These are phyloP conservation scores for Arthrobotrys iridis DNA, from an alignment of 2,329 filamentous ascomycete species.

Conservation along the genomic window DNA sequence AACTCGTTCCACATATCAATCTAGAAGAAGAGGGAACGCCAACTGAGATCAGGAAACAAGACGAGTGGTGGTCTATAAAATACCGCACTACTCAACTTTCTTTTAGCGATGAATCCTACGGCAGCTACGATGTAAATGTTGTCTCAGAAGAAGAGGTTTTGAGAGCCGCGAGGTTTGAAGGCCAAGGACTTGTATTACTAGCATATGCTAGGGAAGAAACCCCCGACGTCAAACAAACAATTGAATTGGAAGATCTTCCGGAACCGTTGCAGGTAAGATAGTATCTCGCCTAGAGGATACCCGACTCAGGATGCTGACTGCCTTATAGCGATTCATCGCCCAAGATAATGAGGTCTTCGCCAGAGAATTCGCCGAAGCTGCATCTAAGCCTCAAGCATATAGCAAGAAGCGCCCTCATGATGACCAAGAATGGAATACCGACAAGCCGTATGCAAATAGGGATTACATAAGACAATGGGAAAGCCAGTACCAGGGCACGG, in stretches of 20 bases:
- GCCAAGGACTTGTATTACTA: conserved; percentile 55
- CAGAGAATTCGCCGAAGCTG: conserved; percentile 47
- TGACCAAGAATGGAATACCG: conserved; percentile 24
- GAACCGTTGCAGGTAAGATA: conserved; percentile 55
- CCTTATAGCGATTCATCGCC: conserved; percentile 55
- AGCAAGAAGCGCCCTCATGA: conserved; percentile 32
- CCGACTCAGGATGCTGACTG: background rate
- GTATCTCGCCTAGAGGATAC: background rate
- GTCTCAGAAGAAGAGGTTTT: conserved; percentile 56
- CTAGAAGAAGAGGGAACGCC: conserved; percentile 38
- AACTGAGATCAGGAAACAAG: conserved; percentile 31
- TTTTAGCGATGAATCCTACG: conserved; percentile 56
- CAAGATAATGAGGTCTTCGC: conserved; percentile 57
- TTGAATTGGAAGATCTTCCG: conserved; percentile 43
- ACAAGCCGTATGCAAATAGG: conserved; percentile 9
- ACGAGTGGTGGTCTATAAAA: conserved; percentile 48
- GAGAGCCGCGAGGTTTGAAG: conserved; percentile 54
- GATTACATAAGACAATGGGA: conserved; percentile 38
- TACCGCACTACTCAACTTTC: conserved; percentile 41
- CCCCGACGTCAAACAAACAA: background rate
- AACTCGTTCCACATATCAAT: conserved; percentile 35
- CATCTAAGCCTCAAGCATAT: conserved; percentile 18
- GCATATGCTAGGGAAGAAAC: conserved; percentile 57
- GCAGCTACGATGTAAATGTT: conserved; percentile 53
- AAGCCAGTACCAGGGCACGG: conserved; percentile 25